Conservation (phyloP, 495 filamentous ascomycete species). For the Aspergillus carlsbadensis region DNA sequence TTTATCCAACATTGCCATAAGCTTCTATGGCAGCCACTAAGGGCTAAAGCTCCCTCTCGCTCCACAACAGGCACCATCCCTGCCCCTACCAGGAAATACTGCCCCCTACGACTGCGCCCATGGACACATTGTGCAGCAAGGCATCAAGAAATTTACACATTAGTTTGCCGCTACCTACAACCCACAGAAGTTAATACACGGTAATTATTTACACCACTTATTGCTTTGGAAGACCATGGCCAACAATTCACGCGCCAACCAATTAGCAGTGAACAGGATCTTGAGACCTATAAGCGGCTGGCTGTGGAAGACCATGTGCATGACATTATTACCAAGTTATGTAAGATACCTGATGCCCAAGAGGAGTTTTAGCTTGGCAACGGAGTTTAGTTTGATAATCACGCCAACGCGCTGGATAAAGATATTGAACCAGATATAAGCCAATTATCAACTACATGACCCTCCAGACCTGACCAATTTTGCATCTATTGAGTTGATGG, state of each 20-base stretch:
- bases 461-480: slow-evolving; percentile 22
- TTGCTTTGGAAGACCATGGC: slow-evolving; percentile 19
- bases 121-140: no score
- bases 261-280: slow-evolving; percentile 31
- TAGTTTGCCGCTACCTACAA: no score
- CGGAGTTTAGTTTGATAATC: slow-evolving; percentile 26
- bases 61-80: no score
- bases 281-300: slow-evolving; percentile 31
- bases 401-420: slow-evolving; percentile 21
- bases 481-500: slow-evolving; percentile 16
- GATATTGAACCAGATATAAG: not conserved
- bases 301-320: slow-evolving; percentile 26
- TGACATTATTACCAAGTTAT: slow-evolving; percentile 23
- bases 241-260: slow-evolving; percentile 13
- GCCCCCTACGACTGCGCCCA: no score
- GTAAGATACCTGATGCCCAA: slow-evolving; percentile 24
- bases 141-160: no score
- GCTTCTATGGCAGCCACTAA: no score
- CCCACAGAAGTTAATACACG: no score
- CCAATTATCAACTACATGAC: slow-evolving; percentile 8
- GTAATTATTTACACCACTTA: no score
- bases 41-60: no score
- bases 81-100: no score
- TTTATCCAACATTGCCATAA: no score
- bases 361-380: slow-evolving; percentile 27